Percentiles rank a stretch among this genome's conserved stretches.
Evolutionary conservation across 2,329 filamentous ascomycete genomes (phyloP).

Genomic region (Colletotrichum sp.): DNA sequence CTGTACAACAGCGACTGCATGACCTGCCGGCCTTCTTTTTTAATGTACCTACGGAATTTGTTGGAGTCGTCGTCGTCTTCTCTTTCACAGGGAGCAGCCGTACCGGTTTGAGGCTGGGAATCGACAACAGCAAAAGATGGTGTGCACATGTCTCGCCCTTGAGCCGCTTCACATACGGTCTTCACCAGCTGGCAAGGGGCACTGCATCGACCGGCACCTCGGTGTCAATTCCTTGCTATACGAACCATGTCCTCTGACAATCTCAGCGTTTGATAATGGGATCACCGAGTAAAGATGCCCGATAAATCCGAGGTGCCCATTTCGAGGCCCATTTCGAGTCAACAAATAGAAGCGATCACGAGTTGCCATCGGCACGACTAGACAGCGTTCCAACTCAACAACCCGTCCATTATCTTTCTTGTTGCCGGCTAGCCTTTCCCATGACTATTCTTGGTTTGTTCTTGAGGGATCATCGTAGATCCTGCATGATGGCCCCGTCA

Average conservation of each 20-base stretch:
- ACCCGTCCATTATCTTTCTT: neutral
- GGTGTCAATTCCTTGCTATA: neutral
- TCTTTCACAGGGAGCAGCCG: neutral
- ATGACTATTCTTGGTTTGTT: neutral
- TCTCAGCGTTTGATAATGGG: neutral
- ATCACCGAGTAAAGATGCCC: neutral
- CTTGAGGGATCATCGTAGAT: conserved; percentile 10
- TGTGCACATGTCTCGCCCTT: neutral
- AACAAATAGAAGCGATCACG: neutral
- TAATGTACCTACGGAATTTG: neutral
- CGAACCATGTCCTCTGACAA: neutral
- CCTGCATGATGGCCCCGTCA: neutral
- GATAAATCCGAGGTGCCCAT: neutral
- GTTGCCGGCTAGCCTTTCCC: neutral
- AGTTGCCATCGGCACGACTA: neutral
- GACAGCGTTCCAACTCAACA: neutral
- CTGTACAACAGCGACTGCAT: neutral
- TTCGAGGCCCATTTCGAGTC: neutral
- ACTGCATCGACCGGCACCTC: neutral
- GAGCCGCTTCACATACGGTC: neutral
- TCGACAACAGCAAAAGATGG: neutral
- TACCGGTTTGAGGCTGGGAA: neutral
- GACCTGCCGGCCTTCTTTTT: neutral
- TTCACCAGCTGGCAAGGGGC: neutral
- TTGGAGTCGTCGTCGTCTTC: neutral